phyloP scores from a whole-genome alignment of 164 flowering plant genomes.

The Vitis rotundifolia region DNA sequence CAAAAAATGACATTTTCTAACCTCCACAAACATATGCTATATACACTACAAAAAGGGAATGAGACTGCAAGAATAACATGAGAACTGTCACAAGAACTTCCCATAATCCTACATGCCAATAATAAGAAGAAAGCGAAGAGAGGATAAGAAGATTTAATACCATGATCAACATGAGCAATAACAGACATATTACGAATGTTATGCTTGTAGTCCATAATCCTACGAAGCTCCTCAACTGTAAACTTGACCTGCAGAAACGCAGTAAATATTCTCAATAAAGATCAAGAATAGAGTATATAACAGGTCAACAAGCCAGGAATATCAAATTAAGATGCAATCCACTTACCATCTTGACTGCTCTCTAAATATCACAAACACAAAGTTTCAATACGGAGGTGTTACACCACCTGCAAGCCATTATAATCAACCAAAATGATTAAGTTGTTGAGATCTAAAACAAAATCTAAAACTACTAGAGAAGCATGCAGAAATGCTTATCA shows the following conservation, averaged over 20 bases:
- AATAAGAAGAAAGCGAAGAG: not conserved
- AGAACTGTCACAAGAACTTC: too few species aligned
- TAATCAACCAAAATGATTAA: too few species aligned
- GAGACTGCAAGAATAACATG: too few species aligned
- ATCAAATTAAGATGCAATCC: not conserved
- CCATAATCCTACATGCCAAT: slow-evolving; percentile 2
- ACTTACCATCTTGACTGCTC: slow-evolving; percentile 28
- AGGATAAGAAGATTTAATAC: slow-evolving; percentile 19
- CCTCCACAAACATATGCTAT: too few species aligned
- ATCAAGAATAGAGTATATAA: not conserved
- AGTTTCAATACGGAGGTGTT: too few species aligned
- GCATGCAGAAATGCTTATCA: too few species aligned
- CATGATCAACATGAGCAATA: slow-evolving; percentile 49
- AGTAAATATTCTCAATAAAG: not conserved
- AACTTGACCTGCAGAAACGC: slow-evolving; percentile 41
- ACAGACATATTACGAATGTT: slow-evolving; percentile 51
- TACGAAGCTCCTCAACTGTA: slow-evolving; percentile 39
- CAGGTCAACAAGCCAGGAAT: not conserved
- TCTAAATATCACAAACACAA: slow-evolving; percentile 4
- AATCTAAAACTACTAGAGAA: too few species aligned
- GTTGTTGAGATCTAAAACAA: too few species aligned
- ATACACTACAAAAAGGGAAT: too few species aligned
- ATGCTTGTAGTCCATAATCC: slow-evolving; percentile 39
- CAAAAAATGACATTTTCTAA: too few species aligned
- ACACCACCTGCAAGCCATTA: too few species aligned